Conservation (phyloP, 2,329 filamentous ascomycete species). For the Spiromastix sp. region DNA sequence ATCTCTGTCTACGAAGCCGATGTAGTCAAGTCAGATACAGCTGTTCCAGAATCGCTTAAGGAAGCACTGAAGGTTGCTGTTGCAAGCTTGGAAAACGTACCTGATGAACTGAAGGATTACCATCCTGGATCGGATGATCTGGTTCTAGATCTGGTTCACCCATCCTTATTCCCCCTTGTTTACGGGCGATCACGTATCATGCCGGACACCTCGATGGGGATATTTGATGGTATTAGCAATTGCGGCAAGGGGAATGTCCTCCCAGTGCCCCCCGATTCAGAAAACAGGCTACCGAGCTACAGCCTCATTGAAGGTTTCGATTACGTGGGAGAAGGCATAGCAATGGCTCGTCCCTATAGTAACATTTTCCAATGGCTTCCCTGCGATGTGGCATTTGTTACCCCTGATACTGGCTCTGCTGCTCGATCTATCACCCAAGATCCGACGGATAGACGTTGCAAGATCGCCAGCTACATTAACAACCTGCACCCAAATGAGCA, state of each 20-base stretch:
- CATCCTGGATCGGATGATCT: slow-evolving; percentile 48
- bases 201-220: slow-evolving; percentile 9
- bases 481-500: slow-evolving; percentile 28
- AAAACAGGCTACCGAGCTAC: too few relatives aligned
- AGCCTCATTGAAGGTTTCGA: too few relatives aligned
- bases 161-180: slow-evolving; percentile 38
- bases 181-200: slow-evolving; percentile 21
- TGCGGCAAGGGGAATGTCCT: slow-evolving; percentile 14
- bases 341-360: slow-evolving; percentile 12
- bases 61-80: slow-evolving; percentile 38
- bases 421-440: neutral
- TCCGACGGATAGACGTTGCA: slow-evolving; percentile 8
- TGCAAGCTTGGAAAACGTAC: slow-evolving; percentile 42
- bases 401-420: slow-evolving; percentile 7
- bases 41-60: slow-evolving; percentile 32
- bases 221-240: slow-evolving; percentile 16
- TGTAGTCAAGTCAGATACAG: slow-evolving; percentile 45
- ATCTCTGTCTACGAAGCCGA: slow-evolving; percentile 35
- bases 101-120: slow-evolving; percentile 48
- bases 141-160: slow-evolving; percentile 56
- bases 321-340: neutral
- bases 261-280: slow-evolving; percentile 5
- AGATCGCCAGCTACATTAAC: slow-evolving; percentile 31
- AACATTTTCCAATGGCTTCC: slow-evolving; percentile 36
- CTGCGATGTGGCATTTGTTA: slow-evolving; percentile 21